A percentile compares a stretch with the other conserved stretches of the same genome.
phyloP scores from a whole-genome alignment of 805 yeast species.

The Candida corydali region DNA sequence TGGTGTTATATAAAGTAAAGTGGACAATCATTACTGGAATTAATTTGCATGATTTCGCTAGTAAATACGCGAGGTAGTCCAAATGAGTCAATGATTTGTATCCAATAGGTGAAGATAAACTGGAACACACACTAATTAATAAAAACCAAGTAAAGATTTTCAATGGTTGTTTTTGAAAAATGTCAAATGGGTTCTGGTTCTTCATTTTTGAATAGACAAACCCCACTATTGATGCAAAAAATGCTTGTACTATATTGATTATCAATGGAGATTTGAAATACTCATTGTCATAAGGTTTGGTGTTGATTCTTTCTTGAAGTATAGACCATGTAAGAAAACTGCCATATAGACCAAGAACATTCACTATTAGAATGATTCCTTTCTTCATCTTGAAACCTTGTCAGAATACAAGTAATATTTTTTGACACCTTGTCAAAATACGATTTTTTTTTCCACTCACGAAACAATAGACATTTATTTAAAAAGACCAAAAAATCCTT shows the following conservation, averaged over 20 bases:
- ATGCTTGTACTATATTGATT: constrained; percentile 71
- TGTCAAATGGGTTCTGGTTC: constrained; percentile 20
- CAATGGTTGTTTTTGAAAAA: constrained; percentile 19
- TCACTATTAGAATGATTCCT: constrained; percentile 24
- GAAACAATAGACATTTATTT: constrained; percentile 36
- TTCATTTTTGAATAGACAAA: constrained; percentile 45
- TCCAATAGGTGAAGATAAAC: constrained; percentile 80
- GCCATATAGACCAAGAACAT: constrained; percentile 67
- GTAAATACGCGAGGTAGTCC: constrained; percentile 76
- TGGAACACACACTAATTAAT: constrained; percentile 67
- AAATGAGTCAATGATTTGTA: constrained; percentile 75
- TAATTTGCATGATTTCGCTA: constrained; percentile 91
- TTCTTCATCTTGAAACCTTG: constrained; percentile 4
- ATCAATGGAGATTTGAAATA: constrained; percentile 73
- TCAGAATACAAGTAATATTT: background rate
- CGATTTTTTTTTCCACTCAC: no score
- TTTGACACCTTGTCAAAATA: background rate
- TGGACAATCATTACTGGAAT: constrained; percentile 93
- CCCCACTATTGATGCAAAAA: constrained; percentile 70
- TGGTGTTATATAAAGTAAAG: constrained; percentile 59
- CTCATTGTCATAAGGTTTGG: constrained; percentile 55
- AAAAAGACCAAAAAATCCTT: constrained; percentile 73
- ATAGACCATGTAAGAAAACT: constrained; percentile 91
- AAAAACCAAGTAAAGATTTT: constrained; percentile 34
- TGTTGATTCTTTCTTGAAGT: constrained; percentile 82